Evolutionary conservation across 2,329 filamentous ascomycete genomes (phyloP), one percentile per base, ranked within the genome.

Genomic region (Colletotrichum sp.): DNA sequence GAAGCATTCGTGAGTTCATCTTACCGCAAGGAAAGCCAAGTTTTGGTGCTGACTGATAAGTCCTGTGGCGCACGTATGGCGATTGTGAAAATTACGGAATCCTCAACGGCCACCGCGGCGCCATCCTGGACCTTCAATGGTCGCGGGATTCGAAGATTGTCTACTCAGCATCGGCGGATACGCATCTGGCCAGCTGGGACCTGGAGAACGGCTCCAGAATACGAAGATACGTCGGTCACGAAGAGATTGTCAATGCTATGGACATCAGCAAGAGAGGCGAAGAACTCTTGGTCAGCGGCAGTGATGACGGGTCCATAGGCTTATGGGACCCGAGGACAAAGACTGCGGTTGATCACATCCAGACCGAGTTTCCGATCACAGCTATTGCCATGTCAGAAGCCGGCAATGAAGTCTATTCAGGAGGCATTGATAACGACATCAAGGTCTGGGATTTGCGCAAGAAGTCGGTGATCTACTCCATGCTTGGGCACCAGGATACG

Each of bases 371-470:
- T 77, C 97, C 97, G 2, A 92, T 99, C 72, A 99, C 97, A 3
- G 95, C 96, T 0, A 92, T 99, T 8, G 95, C 96, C 18, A 89
- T 99, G n/a, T 94, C 96, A 1, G 96, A 98, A 83, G 96, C 96
- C 3, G 97, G 97, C 21, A 98, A 98, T 83, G 97, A 99, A 86
- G 92, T 99, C 30, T 99, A 97, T 84, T 94, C 95, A 8, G 96
- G 96, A 63, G 95, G 96, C 26, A 98, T 99, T 80, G 97, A 99
- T 86, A 98, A 99, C 82, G 96, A 98, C 80, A 98, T 99, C 83
- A 95, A 96, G 81, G 96, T 98, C 24, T 99, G 97, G 96, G 97
- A 99, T 85, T 87, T 99, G 82, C 93, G 97, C 79, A 99, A 98
- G 88, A 96, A 98, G 85, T 91, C 94, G 8, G 91, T 98, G 4